These are phyloP conservation scores for Termitomyces sp. DNA, from an alignment of 768 basidiomycete genomes.

Conservation along the genomic window DNA sequence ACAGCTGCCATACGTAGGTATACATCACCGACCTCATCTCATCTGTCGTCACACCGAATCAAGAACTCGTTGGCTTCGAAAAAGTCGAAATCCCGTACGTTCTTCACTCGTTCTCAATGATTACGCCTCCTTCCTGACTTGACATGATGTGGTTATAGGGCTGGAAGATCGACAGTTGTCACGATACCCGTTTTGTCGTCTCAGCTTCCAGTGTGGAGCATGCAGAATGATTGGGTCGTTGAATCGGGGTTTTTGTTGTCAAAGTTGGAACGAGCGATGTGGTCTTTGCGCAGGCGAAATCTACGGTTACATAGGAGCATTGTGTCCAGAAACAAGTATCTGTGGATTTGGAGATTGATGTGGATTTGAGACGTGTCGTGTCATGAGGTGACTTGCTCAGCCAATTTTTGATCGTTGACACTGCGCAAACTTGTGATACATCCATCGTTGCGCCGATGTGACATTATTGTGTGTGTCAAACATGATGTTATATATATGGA, in stretches of 20 bases:
- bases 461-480: too few relatives aligned
- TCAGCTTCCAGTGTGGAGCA: slow-evolving; percentile 51
- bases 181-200: slow-evolving; percentile 39
- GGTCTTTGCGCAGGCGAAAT: not conserved
- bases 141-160: slow-evolving; percentile 23
- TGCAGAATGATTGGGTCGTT: slow-evolving; percentile 46
- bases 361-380: too few relatives aligned
- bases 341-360: too few relatives aligned
- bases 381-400: too few relatives aligned
- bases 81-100: slow-evolving; percentile 57
- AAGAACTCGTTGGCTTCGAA: slow-evolving; percentile 54
- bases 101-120: not conserved
- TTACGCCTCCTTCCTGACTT: not conserved
- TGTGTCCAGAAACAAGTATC: not conserved
- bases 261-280: slow-evolving; percentile 61
- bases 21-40: slow-evolving; percentile 57
- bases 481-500: too few relatives aligned
- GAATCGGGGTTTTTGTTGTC: slow-evolving; percentile 53
- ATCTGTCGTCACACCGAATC: slow-evolving; percentile 62
- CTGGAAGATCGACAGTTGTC: slow-evolving; percentile 43
- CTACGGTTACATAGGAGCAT: not conserved
- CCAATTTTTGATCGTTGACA: too few relatives aligned
- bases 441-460: too few relatives aligned
- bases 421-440: too few relatives aligned
- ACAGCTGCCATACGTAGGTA: slow-evolving; percentile 34